Conservation (phyloP, 2,329 filamentous ascomycete species). For the Fusarium hainanense region DNA sequence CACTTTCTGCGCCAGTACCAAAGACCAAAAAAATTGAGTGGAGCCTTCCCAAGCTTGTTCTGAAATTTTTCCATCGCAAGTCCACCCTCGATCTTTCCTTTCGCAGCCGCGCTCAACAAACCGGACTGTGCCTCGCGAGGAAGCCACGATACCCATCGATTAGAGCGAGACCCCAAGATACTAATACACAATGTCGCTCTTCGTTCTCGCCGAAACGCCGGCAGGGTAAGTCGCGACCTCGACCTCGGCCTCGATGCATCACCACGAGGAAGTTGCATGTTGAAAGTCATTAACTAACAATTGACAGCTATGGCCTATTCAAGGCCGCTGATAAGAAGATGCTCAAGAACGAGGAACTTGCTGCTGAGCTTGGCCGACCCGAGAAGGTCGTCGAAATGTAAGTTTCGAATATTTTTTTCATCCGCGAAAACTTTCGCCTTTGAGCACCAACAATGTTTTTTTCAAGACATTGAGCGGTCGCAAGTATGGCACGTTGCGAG, state of each 20-base stretch:
- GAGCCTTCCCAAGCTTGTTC: conserved; percentile 51
- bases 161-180: conserved; percentile 48
- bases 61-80: conserved; percentile 58
- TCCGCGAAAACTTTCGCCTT: conserved; percentile 14
- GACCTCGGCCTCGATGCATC: conserved; percentile 8
- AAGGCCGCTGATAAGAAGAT: conserved; percentile 99
- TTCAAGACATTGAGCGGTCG: conserved; percentile 9
- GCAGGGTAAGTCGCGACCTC: conserved; percentile 68
- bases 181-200: conserved; percentile 78
- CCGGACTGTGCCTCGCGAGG: conserved; percentile 53
- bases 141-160: conserved; percentile 49
- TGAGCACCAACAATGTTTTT: conserved; percentile 13
- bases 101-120: conserved; percentile 50
- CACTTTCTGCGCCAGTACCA: conserved; percentile 45
- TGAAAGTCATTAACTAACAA: conserved; percentile 47
- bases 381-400: conserved; percentile 90
- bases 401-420: conserved; percentile 50
- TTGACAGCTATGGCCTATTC: conserved; percentile 89
- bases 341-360: conserved; percentile 85
- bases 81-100: conserved; percentile 49
- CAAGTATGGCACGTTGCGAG: conserved; percentile 3
- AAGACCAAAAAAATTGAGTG: conserved; percentile 54
- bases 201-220: conserved; percentile 93
- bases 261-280: conserved; percentile 23
- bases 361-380: conserved; percentile 78